These are phyloP conservation scores for Blastobotrys capitulatus DNA, from an alignment of 1,139 yeast species.

Conservation along the genomic window DNA sequence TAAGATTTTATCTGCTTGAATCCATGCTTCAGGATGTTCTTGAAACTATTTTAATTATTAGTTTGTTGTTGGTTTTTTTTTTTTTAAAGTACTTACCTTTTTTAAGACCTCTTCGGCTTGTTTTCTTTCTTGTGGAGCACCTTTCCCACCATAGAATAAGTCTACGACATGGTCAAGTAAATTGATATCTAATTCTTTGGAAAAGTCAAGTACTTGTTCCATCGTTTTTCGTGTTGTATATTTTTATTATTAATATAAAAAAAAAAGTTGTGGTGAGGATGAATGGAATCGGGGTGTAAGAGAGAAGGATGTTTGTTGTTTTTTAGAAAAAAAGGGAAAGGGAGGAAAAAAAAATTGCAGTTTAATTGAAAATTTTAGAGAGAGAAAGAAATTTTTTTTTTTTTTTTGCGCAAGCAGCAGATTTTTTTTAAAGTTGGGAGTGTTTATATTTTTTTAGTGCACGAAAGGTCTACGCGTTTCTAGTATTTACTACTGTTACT, in stretches of 20 bases:
- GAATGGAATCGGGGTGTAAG: not conserved
- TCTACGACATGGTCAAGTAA: conserved; percentile 81
- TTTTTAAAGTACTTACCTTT: conserved; percentile 32
- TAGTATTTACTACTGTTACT: too few species aligned
- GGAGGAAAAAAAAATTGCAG: not conserved
- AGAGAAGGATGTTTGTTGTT: not conserved
- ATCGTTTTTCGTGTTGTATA: conserved; percentile 43
- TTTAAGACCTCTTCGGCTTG: conserved; percentile 80
- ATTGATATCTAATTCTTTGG: conserved; percentile 72
- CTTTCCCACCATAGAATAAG: conserved; percentile 80
- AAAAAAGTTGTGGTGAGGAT: not conserved
- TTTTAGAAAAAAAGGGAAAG: not conserved
- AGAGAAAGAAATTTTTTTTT: not conserved
- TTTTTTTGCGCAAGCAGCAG: not conserved
- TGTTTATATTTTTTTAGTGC: too few species aligned
- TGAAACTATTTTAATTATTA: conserved; percentile 47
- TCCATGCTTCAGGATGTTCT: conserved; percentile 96
- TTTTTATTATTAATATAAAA: conserved; percentile 1
- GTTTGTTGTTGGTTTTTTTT: not conserved
- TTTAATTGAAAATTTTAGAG: not conserved
- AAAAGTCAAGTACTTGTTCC: conserved; percentile 87
- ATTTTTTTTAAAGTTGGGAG: too few species aligned
- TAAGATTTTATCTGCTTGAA: conserved; percentile 81
- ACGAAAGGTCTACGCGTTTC: too few species aligned
- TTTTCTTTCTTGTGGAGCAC: conserved; percentile 57